phyloP scores from a whole-genome alignment of 805 yeast genomes.

The Pichia phayaonensis region DNA sequence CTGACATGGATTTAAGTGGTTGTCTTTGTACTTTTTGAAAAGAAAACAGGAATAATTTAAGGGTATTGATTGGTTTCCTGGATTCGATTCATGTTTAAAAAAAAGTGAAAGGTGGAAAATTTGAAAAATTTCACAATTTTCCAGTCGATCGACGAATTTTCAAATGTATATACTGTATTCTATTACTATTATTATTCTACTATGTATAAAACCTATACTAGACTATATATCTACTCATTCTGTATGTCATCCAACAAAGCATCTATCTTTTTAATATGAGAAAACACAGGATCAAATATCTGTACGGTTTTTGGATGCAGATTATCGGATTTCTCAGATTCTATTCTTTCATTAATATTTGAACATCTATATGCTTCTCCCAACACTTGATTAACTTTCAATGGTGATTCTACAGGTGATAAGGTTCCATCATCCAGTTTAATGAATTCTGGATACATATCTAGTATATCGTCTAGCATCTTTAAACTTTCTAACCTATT shows the following conservation, averaged over 20 bases:
- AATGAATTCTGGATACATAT: constrained; percentile 10
- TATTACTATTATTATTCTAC: not conserved
- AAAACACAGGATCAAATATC: constrained; percentile 5
- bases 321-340: not conserved
- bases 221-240: not conserved
- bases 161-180: not conserved
- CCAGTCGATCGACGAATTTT: not conserved
- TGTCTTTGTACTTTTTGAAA: not conserved
- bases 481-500: constrained; percentile 23
- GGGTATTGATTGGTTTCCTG: not conserved
- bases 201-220: not conserved
- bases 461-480: constrained; percentile 28
- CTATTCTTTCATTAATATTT: not conserved
- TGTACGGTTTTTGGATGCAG: constrained; percentile 2
- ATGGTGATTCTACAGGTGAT: not conserved
- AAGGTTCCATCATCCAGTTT: not conserved
- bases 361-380: not conserved
- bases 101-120: not conserved
- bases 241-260: constrained; percentile 3
- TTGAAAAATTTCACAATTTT: not conserved
- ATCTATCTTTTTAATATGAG: constrained; percentile 5
- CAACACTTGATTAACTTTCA: not conserved
- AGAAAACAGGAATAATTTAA: not conserved
- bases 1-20: not conserved
- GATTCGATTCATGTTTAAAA: not conserved